These are phyloP conservation scores for Sporisorium graminicola DNA, from an alignment of 1,284 basidiomycete species.

Conservation along the genomic window DNA sequence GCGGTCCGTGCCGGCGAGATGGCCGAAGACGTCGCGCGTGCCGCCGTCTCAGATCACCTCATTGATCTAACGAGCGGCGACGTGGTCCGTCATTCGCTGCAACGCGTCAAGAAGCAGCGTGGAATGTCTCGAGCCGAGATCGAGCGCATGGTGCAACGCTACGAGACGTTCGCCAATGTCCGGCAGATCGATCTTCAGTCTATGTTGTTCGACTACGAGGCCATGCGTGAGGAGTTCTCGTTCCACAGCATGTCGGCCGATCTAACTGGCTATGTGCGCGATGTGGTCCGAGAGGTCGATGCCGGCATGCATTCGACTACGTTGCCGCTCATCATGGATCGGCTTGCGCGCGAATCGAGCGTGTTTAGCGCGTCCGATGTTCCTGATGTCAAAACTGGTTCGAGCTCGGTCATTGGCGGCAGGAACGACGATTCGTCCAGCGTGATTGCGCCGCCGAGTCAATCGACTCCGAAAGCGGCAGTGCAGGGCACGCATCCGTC, in stretches of 20 bases:
- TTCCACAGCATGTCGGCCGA: slow-evolving; percentile 43
- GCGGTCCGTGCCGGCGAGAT: slow-evolving; percentile 25
- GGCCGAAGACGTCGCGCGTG: slow-evolving; percentile 24
- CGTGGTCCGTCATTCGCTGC: slow-evolving; percentile 38
- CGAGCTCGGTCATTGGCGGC: slow-evolving; percentile 28
- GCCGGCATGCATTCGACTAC: slow-evolving; percentile 46
- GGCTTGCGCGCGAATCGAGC: slow-evolving; percentile 41
- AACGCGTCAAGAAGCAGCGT: slow-evolving; percentile 39
- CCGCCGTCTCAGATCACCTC: slow-evolving; percentile 28
- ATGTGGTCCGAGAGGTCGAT: slow-evolving; percentile 53
- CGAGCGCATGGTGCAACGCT: slow-evolving; percentile 40
- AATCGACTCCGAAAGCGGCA: slow-evolving; percentile 35
- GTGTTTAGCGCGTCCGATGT: slow-evolving; percentile 30
- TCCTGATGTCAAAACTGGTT: slow-evolving; percentile 14
- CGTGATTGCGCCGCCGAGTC: slow-evolving; percentile 20
- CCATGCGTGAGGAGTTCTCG: slow-evolving; percentile 36
- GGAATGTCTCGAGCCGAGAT: slow-evolving; percentile 32
- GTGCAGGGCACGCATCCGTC: slow-evolving; percentile 8
- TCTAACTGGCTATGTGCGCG: slow-evolving; percentile 45
- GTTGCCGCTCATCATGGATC: slow-evolving; percentile 42
- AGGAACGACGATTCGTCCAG: slow-evolving; percentile 18
- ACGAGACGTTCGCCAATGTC: slow-evolving; percentile 49
- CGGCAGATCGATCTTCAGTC: slow-evolving; percentile 33
- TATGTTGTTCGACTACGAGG: slow-evolving; percentile 26
- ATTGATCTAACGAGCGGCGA: slow-evolving; percentile 44